phyloP scores from a whole-genome alignment of 2,329 filamentous ascomycete genomes.

The Dactylellina drechsleri region DNA sequence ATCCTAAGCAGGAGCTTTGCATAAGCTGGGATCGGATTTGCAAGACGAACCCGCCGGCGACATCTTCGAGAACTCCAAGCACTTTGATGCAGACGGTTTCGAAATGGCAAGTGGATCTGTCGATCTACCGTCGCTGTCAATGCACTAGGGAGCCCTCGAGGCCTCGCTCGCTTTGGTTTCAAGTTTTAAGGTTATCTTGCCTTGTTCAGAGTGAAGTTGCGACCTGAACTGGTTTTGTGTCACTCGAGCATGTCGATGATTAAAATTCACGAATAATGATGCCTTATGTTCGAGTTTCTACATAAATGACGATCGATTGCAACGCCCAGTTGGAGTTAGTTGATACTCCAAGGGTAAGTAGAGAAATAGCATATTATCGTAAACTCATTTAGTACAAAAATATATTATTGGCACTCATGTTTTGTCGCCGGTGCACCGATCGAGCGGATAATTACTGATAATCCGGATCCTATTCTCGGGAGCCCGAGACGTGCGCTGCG shows the following conservation, averaged over 20 bases:
- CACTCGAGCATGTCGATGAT: too few species aligned
- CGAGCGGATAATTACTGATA: conserved; percentile 2
- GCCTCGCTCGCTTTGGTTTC: too few species aligned
- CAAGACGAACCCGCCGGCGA: conserved; percentile 30
- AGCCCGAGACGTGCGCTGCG: neutral
- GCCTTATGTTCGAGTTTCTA: too few species aligned
- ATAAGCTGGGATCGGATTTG: conserved; percentile 45
- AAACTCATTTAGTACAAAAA: neutral
- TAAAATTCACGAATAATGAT: too few species aligned
- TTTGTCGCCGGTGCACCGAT: neutral
- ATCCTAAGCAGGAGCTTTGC: conserved; percentile 20
- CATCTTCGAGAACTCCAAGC: conserved; percentile 11
- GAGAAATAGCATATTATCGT: neutral
- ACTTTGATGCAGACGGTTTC: conserved; percentile 11
- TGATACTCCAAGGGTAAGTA: too few species aligned
- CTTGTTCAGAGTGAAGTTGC: too few species aligned
- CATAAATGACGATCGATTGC: too few species aligned
- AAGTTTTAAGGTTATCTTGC: too few species aligned
- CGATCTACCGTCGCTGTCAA: neutral
- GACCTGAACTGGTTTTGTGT: neutral
- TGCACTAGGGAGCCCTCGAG: neutral
- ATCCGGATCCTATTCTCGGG: conserved; percentile 2
- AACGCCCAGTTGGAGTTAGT: too few species aligned
- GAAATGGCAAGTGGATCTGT: too few species aligned
- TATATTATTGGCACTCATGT: neutral